Percentiles rank a stretch among this genome's conserved stretches.
Evolutionary conservation across 305 asterid genomes (phyloP).

Genomic region (Solanum hybrid): DNA sequence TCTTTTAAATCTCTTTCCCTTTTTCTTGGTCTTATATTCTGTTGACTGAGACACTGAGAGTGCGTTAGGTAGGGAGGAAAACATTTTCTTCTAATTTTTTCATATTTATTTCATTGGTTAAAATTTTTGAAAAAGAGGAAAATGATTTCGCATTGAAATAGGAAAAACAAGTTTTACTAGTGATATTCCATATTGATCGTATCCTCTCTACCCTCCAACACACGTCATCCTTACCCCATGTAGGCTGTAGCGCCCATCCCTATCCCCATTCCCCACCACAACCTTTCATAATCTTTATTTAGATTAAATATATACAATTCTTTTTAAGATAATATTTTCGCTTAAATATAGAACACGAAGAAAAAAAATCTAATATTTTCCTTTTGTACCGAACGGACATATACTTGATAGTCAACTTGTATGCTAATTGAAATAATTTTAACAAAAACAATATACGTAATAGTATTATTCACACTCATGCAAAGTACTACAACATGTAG

Average conservation of each 20-base stretch:
- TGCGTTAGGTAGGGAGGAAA: not conserved
- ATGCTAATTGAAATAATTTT: not conserved
- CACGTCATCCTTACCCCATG: not conserved
- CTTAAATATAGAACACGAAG: not conserved
- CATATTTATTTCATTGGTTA: not conserved
- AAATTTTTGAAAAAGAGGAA: not conserved
- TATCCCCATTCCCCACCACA: not conserved
- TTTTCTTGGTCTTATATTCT: not conserved
- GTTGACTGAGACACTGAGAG: not conserved
- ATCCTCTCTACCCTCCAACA: not conserved
- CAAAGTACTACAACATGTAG: not conserved
- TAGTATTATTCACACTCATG: not conserved
- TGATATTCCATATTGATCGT: no score
- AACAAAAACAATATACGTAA: not conserved
- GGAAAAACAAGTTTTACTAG: accelerated
- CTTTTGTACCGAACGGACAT: not conserved
- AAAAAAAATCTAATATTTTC: not conserved
- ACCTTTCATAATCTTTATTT: not conserved
- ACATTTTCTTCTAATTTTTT: not conserved
- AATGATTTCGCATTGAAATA: not conserved
- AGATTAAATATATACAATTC: not conserved
- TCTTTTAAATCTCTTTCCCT: not conserved
- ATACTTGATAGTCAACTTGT: not conserved
- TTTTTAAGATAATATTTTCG: accelerated
- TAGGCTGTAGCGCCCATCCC: not conserved